Evolutionary conservation across 2,329 filamentous ascomycete genomes (phyloP).

Genomic region (Talaromyces atroroseus): DNA sequence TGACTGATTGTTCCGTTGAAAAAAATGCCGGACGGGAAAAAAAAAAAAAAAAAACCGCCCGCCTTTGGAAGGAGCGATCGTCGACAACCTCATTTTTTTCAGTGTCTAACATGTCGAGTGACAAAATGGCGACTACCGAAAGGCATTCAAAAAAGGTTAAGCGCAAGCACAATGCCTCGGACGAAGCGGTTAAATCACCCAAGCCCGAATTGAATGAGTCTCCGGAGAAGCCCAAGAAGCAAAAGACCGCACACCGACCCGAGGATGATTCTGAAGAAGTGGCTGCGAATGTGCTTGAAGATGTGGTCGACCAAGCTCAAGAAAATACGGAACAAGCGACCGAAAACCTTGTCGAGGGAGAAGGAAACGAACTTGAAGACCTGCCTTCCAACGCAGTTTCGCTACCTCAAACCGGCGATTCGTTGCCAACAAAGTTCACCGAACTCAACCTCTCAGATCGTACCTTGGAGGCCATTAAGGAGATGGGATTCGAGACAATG

Average conservation of each 20-base stretch:
- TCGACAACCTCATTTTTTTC: neutral
- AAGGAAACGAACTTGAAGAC: conserved; percentile 36
- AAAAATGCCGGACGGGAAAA: neutral
- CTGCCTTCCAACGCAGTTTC: conserved; percentile 51
- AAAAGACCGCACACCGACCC: conserved; percentile 12
- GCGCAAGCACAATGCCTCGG: conserved; percentile 36
- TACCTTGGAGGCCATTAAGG: conserved; percentile 79
- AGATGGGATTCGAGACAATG: conserved; percentile 94
- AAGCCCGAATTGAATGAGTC: conserved; percentile 22
- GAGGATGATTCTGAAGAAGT: neutral
- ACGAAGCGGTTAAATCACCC: conserved; percentile 19
- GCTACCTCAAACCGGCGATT: conserved; percentile 56
- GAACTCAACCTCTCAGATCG: conserved; percentile 82
- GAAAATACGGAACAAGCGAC: conserved; percentile 32
- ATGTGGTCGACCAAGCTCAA: conserved; percentile 16
- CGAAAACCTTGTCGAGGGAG: conserved; percentile 35
- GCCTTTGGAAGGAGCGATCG: neutral
- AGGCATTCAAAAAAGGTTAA: conserved; percentile 41
- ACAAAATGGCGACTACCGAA: conserved; percentile 34
- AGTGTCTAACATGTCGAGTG: conserved; percentile 22
- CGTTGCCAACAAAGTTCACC: conserved; percentile 58
- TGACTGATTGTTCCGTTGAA: neutral
- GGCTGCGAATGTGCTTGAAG: neutral
- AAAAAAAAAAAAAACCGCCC: conserved; percentile 2
- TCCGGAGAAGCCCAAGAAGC: conserved; percentile 24